phyloP scores from a whole-genome alignment of 176 grass and related monocot genomes.

The Typha latifolia region DNA sequence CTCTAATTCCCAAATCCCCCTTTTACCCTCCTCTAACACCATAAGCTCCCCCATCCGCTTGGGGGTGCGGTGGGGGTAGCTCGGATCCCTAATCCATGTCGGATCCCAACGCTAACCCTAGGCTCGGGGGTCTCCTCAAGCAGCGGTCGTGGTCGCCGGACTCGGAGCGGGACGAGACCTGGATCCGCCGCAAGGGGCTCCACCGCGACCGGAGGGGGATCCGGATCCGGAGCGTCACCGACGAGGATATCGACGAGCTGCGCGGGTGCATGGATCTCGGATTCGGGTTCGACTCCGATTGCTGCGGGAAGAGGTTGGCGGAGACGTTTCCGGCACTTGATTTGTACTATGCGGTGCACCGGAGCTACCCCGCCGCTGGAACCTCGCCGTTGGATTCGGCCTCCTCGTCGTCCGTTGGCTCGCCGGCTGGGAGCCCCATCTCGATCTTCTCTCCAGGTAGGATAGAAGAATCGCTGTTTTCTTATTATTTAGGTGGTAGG shows the following conservation, averaged over 20 bases:
- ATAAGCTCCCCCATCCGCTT: background rate
- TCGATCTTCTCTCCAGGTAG: constrained; percentile 6
- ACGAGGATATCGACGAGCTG: constrained; percentile 20
- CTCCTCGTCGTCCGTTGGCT: background rate
- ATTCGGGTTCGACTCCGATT: constrained; percentile 12
- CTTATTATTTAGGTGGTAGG: background rate
- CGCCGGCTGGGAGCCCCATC: constrained; percentile 1
- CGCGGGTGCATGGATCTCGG: constrained; percentile 25
- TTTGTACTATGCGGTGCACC: constrained; percentile 2
- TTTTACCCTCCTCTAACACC: background rate
- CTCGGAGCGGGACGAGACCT: constrained; percentile 17
- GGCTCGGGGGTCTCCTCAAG: constrained; percentile 9
- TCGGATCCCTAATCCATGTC: background rate
- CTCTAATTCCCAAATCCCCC: background rate
- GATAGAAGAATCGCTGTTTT: background rate
- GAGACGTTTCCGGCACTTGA: constrained; percentile 11
- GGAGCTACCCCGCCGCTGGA: background rate
- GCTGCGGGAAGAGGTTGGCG: background rate
- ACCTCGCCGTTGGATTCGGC: background rate
- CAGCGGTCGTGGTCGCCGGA: constrained; percentile 23
- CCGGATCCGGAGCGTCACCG: constrained; percentile 13
- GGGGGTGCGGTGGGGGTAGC: background rate
- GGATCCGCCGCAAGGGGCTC: constrained; percentile 12
- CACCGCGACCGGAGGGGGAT: constrained; percentile 1
- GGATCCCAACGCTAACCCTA: background rate